Percentiles rank a stretch among this genome's conserved stretches.
These are phyloP conservation scores for Ogataea parapolymorpha DNA, from an alignment of 805 yeast genomes.

Conservation along the genomic window DNA sequence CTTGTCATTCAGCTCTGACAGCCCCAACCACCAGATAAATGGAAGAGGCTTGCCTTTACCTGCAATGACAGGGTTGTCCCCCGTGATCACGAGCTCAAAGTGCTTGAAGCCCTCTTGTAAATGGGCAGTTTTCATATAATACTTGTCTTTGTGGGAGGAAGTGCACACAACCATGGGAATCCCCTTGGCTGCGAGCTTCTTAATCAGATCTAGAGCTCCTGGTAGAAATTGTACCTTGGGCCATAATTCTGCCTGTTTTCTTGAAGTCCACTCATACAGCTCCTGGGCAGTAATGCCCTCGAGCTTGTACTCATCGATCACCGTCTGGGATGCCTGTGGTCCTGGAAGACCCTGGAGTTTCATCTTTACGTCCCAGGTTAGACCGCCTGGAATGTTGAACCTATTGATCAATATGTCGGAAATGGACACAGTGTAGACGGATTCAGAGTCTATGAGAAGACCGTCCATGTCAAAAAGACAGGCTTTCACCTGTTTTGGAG, in stretches of 20 bases:
- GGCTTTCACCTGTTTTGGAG: conserved; percentile 23
- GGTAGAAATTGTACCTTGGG: conserved; percentile 64
- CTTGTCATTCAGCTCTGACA: conserved; percentile 61
- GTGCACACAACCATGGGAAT: conserved; percentile 92
- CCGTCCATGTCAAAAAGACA: conserved; percentile 85
- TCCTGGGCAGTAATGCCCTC: conserved; percentile 64
- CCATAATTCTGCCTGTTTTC: conserved; percentile 61
- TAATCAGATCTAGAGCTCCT: conserved; percentile 74
- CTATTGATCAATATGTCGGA: conserved; percentile 56
- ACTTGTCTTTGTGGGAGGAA: conserved; percentile 65
- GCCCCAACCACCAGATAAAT: conserved; percentile 85
- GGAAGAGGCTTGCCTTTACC: conserved; percentile 95
- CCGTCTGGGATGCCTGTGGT: conserved; percentile 58
- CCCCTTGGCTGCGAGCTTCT: conserved; percentile 44
- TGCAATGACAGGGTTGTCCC: conserved; percentile 78
- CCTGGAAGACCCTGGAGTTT: conserved; percentile 92
- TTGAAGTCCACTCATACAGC: conserved; percentile 48
- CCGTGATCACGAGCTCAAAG: conserved; percentile 70
- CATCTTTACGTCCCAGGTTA: conserved; percentile 88
- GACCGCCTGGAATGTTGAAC: conserved; percentile 61
- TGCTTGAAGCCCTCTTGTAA: conserved; percentile 53
- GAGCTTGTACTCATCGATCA: conserved; percentile 66
- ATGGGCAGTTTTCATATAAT: conserved; percentile 68
- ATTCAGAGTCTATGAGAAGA: conserved; percentile 86
- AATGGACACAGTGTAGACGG: conserved; percentile 77